Evolutionary conservation across 305 asterid species (phyloP).

Genomic region (Solanum aculeatissimum): DNA sequence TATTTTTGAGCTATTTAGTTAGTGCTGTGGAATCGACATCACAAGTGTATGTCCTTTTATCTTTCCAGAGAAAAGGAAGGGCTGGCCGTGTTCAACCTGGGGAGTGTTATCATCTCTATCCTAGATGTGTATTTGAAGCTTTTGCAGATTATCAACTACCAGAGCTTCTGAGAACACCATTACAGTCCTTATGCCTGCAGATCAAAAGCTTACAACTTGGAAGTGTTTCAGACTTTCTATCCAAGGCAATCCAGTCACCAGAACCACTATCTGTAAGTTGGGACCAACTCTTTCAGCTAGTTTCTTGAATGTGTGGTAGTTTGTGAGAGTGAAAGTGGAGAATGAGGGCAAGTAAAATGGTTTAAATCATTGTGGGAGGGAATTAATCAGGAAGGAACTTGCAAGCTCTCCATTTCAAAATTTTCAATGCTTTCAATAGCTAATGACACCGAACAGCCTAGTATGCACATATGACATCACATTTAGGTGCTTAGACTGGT

Average conservation of each 20-base stretch:
- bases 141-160: slow-evolving; percentile 94
- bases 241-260: slow-evolving; percentile 90
- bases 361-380: background rate
- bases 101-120: slow-evolving; percentile 94
- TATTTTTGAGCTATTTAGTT: background rate
- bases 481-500: background rate
- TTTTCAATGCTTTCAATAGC: background rate
- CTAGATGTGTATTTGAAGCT: slow-evolving; percentile 73
- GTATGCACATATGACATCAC: background rate
- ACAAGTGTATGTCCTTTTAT: background rate
- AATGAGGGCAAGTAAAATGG: background rate
- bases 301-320: background rate
- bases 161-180: slow-evolving; percentile 90
- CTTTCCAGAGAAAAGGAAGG: slow-evolving; percentile 87
- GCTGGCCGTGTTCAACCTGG: slow-evolving; percentile 99
- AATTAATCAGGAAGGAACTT: background rate
- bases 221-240: slow-evolving; percentile 73
- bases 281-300: background rate
- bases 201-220: slow-evolving; percentile 91
- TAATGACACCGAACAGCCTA: background rate
- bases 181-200: slow-evolving; percentile 94
- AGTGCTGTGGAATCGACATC: background rate
- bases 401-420: background rate
- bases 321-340: background rate
- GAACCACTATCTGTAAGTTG: slow-evolving; percentile 79